Evolutionary conservation across 2,329 filamentous ascomycete genomes (phyloP).

Genomic region (Fusarium subtropicale): DNA sequence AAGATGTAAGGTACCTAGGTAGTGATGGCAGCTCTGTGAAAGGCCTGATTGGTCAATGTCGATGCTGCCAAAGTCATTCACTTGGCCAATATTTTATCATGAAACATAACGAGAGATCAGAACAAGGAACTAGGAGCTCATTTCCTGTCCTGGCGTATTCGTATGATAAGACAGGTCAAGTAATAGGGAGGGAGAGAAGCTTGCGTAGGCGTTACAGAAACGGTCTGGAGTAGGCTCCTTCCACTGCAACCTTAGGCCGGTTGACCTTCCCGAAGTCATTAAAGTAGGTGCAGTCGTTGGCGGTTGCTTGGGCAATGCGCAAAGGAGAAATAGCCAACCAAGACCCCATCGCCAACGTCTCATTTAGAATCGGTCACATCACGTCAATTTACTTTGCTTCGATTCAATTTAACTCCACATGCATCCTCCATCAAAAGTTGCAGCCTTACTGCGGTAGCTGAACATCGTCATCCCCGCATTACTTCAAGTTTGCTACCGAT

Average conservation of each 20-base stretch:
- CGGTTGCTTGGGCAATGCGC: constrained; percentile 47
- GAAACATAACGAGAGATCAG: neutral
- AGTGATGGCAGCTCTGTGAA: neutral
- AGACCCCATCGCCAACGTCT: constrained; percentile 27
- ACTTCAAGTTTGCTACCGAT: constrained; percentile 28
- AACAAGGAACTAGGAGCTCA: neutral
- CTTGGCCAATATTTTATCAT: neutral
- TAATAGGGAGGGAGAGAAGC: neutral
- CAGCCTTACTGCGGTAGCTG: constrained; percentile 33
- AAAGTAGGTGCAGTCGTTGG: neutral
- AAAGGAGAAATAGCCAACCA: constrained; percentile 22
- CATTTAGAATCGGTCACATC: constrained; percentile 5
- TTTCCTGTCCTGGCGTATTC: constrained; percentile 3
- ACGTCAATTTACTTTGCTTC: constrained; percentile 5
- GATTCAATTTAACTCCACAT: constrained; percentile 32
- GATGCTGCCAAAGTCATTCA: constrained; percentile 18
- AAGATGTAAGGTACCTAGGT: neutral
- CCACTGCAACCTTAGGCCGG: constrained; percentile 22
- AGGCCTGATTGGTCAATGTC: constrained; percentile 29
- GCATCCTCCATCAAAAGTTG: constrained; percentile 32
- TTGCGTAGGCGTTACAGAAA: neutral
- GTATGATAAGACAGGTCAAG: neutral
- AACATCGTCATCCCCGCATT: constrained; percentile 34
- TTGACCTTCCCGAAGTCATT: constrained; percentile 12
- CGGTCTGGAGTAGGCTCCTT: constrained; percentile 12